A percentile compares a stretch with the other conserved stretches of the same genome.
These are phyloP conservation scores for Talaromyces marneffei DNA, from an alignment of 2,329 filamentous ascomycete species.

Conservation along the genomic window DNA sequence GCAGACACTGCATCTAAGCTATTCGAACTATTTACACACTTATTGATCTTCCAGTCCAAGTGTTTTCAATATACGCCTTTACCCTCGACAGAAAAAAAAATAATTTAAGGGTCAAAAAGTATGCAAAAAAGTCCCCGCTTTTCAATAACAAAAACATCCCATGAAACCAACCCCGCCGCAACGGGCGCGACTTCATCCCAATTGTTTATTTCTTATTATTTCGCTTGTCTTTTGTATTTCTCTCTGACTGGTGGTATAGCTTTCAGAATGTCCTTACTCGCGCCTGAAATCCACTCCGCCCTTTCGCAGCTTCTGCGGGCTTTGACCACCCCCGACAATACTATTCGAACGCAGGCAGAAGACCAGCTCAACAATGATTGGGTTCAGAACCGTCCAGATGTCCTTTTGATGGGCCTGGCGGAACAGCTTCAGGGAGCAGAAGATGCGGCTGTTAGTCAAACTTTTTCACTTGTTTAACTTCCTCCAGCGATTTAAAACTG, in stretches of 20 bases:
- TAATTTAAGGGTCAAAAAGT: constrained; percentile 2
- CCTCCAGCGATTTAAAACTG: too few relatives aligned
- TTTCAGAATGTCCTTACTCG: constrained; percentile 71
- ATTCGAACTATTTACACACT: constrained; percentile 12
- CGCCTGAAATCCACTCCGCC: constrained; percentile 75
- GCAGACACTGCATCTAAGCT: constrained; percentile 22
- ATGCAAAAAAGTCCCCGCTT: constrained; percentile 12
- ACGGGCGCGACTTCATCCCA: constrained; percentile 15
- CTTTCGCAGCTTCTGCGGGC: constrained; percentile 81
- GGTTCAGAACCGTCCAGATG: constrained; percentile 73
- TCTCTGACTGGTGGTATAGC: constrained; percentile 19
- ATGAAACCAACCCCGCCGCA: constrained; percentile 7
- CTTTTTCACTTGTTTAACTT: too few relatives aligned
- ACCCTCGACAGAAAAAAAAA: constrained; percentile 1
- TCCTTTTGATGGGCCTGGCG: constrained; percentile 86
- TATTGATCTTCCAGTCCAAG: not conserved
- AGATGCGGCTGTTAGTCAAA: constrained; percentile 61
- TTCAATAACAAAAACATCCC: constrained; percentile 22
- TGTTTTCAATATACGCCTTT: not conserved
- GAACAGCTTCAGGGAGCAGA: constrained; percentile 82
- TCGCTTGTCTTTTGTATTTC: constrained; percentile 16
- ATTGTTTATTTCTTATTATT: not conserved
- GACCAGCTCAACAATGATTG: constrained; percentile 87
- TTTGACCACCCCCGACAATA: constrained; percentile 85
- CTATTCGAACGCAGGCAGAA: constrained; percentile 76